Percentiles rank a stretch among this genome's conserved stretches.
Evolutionary conservation across 352 stramenopile species (phyloP).

Genomic region (Phytophthora lateralis): DNA sequence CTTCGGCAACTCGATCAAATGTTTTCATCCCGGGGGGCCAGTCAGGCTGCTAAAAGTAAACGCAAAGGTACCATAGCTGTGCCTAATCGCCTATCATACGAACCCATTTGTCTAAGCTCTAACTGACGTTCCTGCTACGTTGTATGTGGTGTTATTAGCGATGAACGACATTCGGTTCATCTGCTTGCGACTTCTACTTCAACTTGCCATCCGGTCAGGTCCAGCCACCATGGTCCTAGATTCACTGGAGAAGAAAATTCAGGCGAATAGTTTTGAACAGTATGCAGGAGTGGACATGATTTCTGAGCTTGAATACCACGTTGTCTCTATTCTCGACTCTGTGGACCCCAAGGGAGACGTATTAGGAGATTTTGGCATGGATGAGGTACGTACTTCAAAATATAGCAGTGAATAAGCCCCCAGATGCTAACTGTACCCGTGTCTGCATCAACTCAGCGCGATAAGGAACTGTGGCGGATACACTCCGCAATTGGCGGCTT

Average conservation of each 20-base stretch:
- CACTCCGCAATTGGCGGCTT: slow-evolving; percentile 56
- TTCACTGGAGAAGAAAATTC: slow-evolving; percentile 35
- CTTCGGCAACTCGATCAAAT: slow-evolving; percentile 61
- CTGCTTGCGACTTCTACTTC: slow-evolving; percentile 58
- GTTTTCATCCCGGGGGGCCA: slow-evolving; percentile 35
- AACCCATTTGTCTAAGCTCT: background rate
- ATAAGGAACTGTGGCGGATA: slow-evolving; percentile 33
- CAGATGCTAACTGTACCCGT: background rate
- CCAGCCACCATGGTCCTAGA: slow-evolving; percentile 46
- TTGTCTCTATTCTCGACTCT: slow-evolving; percentile 43
- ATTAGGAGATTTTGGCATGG: slow-evolving; percentile 26
- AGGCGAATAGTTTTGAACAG: slow-evolving; percentile 38
- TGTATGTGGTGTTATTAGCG: slow-evolving; percentile 28
- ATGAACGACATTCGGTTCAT: slow-evolving; percentile 50
- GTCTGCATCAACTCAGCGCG: slow-evolving; percentile 7
- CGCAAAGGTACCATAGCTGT: slow-evolving; percentile 34
- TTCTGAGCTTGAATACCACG: slow-evolving; percentile 53
- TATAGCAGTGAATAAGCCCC: background rate
- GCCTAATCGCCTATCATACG: no score
- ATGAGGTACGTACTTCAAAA: slow-evolving; percentile 38
- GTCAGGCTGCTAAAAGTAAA: slow-evolving; percentile 29
- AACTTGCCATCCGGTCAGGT: slow-evolving; percentile 47
- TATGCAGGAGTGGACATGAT: slow-evolving; percentile 47
- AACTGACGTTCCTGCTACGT: slow-evolving; percentile 2
- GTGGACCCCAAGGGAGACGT: slow-evolving; percentile 30